Percentiles rank a stretch among this genome's conserved stretches.
These are phyloP conservation scores for Viola odorata DNA, from an alignment of 345 rosid genomes.

Conservation along the genomic window DNA sequence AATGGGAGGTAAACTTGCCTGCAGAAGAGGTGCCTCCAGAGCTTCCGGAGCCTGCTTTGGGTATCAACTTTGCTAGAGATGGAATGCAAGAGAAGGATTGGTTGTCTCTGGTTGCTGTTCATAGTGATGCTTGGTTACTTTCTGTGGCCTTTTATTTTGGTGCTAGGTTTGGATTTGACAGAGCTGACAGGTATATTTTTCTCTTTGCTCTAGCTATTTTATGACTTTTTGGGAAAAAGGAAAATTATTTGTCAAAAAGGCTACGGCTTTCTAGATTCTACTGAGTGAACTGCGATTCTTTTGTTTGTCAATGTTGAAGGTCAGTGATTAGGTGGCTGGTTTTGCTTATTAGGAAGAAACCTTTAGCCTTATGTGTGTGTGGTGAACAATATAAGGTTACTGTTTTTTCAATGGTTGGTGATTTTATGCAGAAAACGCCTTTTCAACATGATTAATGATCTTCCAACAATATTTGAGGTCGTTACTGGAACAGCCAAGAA, in stretches of 20 bases:
- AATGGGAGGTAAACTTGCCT: slow-evolving; percentile 26
- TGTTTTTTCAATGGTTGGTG: not conserved
- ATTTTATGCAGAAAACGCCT: slow-evolving; percentile 16
- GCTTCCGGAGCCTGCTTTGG: slow-evolving; percentile 27
- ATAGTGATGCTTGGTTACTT: slow-evolving; percentile 25
- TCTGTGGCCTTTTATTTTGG: slow-evolving; percentile 25
- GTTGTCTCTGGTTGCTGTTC: slow-evolving; percentile 23
- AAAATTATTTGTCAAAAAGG: too few relatives aligned
- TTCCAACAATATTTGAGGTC: slow-evolving; percentile 12
- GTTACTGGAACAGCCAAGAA: slow-evolving; percentile 11
- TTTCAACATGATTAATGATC: slow-evolving; percentile 18
- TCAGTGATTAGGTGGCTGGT: not conserved
- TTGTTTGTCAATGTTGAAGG: not conserved
- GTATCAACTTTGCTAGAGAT: slow-evolving; percentile 24
- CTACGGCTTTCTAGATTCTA: too few relatives aligned
- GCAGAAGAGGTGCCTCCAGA: slow-evolving; percentile 30
- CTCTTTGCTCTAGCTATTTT: not conserved
- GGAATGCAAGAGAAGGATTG: slow-evolving; percentile 28
- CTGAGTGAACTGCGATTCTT: not conserved
- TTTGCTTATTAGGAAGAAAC: not conserved
- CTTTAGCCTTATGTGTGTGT: not conserved
- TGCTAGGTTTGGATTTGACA: slow-evolving; percentile 24
- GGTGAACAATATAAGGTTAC: not conserved
- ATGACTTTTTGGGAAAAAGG: too few relatives aligned
- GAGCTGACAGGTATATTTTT: slow-evolving; percentile 16